phyloP scores from a whole-genome alignment of 73 alveolate genomes.

The Diophrys appendiculata region DNA sequence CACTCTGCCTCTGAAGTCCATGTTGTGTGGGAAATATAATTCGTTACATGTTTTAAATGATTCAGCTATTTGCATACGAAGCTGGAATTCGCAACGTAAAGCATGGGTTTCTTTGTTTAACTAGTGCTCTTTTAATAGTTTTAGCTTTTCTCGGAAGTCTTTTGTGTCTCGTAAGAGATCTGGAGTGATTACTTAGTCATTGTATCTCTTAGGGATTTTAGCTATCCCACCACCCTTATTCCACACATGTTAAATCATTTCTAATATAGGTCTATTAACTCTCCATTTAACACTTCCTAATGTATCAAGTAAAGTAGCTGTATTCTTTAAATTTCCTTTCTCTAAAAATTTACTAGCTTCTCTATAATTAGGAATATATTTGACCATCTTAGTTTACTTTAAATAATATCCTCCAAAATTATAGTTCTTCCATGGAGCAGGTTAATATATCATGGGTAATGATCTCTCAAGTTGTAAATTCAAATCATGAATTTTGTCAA shows the following conservation, averaged over 20 bases:
- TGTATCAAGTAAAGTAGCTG: conserved; percentile 65
- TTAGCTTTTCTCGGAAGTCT: conserved; percentile 68
- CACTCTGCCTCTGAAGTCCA: conserved; percentile 97
- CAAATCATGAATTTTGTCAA: conserved; percentile 60
- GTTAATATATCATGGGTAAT: conserved; percentile 88
- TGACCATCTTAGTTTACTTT: conserved; percentile 72
- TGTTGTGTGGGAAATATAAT: conserved; percentile 93
- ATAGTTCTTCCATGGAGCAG: conserved; percentile 85
- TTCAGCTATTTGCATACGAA: conserved; percentile 76
- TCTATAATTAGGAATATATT: conserved; percentile 65
- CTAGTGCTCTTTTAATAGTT: conserved; percentile 72
- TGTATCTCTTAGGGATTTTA: conserved; percentile 71
- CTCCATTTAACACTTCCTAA: conserved; percentile 89
- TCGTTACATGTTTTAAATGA: conserved; percentile 66
- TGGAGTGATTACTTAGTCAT: conserved; percentile 72
- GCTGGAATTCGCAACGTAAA: conserved; percentile 75
- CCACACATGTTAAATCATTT: conserved; percentile 78
- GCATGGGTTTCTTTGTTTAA: conserved; percentile 78
- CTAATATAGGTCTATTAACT: conserved; percentile 76
- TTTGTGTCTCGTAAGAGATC: conserved; percentile 60
- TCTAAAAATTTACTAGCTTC: conserved; percentile 60
- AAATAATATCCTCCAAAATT: conserved; percentile 84
- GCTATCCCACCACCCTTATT: conserved; percentile 89
- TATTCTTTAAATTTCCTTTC: conserved; percentile 60
- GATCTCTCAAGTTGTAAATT: conserved; percentile 77